phyloP scores from a whole-genome alignment of 2,329 filamentous ascomycete species.

The Talaromyces verruculosus region DNA sequence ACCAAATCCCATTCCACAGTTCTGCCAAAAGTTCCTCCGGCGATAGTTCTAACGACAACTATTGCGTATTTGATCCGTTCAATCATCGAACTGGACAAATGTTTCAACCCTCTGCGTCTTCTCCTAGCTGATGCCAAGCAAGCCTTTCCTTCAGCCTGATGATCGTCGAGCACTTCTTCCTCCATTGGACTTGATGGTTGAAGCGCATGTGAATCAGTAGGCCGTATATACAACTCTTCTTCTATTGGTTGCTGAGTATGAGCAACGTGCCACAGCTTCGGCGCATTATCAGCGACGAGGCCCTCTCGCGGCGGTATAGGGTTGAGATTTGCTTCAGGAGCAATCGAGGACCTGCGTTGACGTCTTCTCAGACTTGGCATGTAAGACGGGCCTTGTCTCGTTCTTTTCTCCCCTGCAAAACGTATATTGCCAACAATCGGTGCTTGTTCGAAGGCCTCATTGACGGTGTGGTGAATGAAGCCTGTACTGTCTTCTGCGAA shows the following conservation, averaged over 20 bases:
- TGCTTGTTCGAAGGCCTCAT: slow-evolving; percentile 32
- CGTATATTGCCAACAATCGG: slow-evolving; percentile 36
- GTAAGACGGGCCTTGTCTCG: background rate
- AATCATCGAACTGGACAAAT: slow-evolving; percentile 31
- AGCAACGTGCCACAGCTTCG: background rate
- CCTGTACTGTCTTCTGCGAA: background rate
- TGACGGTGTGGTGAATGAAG: slow-evolving; percentile 43
- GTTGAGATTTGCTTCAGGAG: background rate
- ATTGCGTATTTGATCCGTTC: slow-evolving; percentile 45
- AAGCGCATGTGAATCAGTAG: background rate
- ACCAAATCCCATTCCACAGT: slow-evolving; percentile 50
- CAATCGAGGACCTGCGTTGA: slow-evolving; percentile 20
- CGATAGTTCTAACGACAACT: slow-evolving; percentile 46
- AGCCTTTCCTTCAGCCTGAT: background rate
- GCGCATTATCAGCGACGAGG: background rate
- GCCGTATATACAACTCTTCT: background rate
- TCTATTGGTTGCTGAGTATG: background rate
- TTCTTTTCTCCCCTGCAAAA: slow-evolving; percentile 32
- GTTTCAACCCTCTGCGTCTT: slow-evolving; percentile 28
- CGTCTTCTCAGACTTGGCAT: background rate
- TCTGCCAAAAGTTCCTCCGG: slow-evolving; percentile 45
- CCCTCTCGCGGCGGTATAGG: background rate
- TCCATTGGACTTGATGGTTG: background rate
- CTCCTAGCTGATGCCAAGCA: slow-evolving; percentile 8
- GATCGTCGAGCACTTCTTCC: background rate